Percentiles rank a stretch among this genome's conserved stretches.
phyloP scores from a whole-genome alignment of 441 rosid genomes.

The Populus hybrid region DNA sequence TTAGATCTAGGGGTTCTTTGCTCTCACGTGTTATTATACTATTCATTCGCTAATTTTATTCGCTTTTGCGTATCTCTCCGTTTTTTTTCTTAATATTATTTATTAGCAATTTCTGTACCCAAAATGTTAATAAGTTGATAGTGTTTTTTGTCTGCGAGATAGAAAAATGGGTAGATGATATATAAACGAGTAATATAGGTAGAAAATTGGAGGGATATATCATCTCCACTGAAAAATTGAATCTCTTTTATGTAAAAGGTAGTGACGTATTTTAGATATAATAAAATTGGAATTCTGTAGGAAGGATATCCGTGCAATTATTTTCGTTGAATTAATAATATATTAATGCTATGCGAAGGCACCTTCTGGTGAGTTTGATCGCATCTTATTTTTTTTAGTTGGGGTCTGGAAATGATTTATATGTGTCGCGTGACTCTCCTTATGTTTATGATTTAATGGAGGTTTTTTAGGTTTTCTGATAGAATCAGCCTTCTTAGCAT shows the following conservation, averaged over 20 bases:
- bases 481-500: background rate
- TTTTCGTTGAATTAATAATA: background rate
- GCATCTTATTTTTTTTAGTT: background rate
- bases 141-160: background rate
- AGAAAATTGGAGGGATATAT: background rate
- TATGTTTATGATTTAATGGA: background rate
- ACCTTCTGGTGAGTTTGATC: background rate
- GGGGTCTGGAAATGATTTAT: background rate
- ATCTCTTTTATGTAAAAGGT: background rate
- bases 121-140: background rate
- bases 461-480: background rate
- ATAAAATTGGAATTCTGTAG: background rate
- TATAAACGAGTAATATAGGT: background rate
- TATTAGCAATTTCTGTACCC: background rate
- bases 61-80: background rate
- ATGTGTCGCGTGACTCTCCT: background rate
- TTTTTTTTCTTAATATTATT: background rate
- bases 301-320: background rate
- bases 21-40: background rate
- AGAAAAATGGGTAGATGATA: background rate
- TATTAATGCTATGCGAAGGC: background rate
- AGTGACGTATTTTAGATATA: background rate
- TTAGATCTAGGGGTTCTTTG: background rate
- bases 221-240: background rate
- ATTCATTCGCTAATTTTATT: background rate